A percentile compares a stretch with the other conserved stretches of the same genome.
Conservation (phyloP, 2,329 filamentous ascomycete species). For the Colletotrichum falcatum region DNA sequence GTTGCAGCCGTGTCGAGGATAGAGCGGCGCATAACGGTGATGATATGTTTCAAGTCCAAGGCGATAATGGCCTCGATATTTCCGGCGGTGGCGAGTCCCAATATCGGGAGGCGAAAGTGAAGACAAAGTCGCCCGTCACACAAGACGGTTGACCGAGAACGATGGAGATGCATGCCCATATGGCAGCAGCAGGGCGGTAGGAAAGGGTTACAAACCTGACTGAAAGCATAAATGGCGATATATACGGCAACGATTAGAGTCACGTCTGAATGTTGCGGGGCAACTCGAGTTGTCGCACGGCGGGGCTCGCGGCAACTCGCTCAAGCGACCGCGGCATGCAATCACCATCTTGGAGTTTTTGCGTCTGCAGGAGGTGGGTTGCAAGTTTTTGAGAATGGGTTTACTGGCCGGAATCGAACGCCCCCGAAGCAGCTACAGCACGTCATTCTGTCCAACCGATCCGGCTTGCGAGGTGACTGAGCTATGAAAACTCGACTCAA, state of each 20-base stretch:
- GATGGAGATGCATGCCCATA: background rate
- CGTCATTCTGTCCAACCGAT: too few relatives aligned
- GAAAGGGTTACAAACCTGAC: too few relatives aligned
- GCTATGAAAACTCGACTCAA: background rate
- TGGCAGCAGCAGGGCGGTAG: background rate
- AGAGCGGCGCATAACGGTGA: background rate
- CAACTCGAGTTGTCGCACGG: background rate
- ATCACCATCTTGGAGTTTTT: background rate
- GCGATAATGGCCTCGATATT: background rate
- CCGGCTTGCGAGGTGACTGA: background rate
- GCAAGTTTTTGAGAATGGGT: too few relatives aligned
- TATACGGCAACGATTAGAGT: background rate
- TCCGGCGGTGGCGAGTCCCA: fast-evolving
- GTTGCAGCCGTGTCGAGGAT: background rate
- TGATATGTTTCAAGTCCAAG: background rate
- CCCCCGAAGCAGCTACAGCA: too few relatives aligned
- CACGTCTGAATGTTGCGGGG: background rate
- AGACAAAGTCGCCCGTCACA: too few relatives aligned
- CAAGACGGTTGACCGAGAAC: background rate
- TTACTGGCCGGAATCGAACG: too few relatives aligned
- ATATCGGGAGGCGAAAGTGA: background rate
- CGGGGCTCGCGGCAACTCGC: background rate
- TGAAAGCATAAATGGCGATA: background rate
- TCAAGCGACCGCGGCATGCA: too few relatives aligned
- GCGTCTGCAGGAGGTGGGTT: background rate